Evolutionary conservation across 805 yeast genomes (phyloP), one percentile per base, ranked within the genome.

Genomic region (Saturnispora gosingensis): DNA sequence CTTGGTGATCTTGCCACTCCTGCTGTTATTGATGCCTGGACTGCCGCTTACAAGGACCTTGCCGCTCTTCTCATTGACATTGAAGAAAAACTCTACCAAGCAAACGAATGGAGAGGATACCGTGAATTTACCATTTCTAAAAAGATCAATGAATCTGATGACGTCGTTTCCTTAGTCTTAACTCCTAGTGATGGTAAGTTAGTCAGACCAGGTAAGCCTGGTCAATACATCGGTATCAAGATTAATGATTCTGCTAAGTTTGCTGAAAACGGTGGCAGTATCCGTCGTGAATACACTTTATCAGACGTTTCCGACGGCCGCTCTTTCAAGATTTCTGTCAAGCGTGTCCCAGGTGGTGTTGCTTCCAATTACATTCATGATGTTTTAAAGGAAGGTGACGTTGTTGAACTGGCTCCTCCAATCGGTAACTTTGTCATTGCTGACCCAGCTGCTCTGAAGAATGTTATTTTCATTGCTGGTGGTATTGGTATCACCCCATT

Each of bases 401-500:
- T 51, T 8, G 48, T 83, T 3, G 68, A 70, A 46, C 69, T 81
- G 27, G 70, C 80, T 49, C 78, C 85, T 4, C 89, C 89, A 35
- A 69, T 72, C 24, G 89, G 88, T 36, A 72, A 53, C 60, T 65
- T 3, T 70, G 68, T 53, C 67, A 70, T 30, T 28, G 51, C 13
- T 15, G 22, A 16, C 13, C 42, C 42, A 18, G 42, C 42, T 56
- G 65, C 15, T 35, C 59, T 25, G 48, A 52, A 4, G 63, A 70
- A 72, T 25, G 60, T 71, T 20, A 69, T 74, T 1, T 62, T 81
- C 28, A 66, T 81, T 50, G 72, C 79, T 20, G 85, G 82, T 45
- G 89, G 88, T 49, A 79, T 81, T 51, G 88, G 88, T 55, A 77
- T 80, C 48, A 83, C 88, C 5, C 88, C 89, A 34, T 52, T 80